Evolutionary conservation across 345 rosid genomes (phyloP).

Genomic region (Aurinia saxatilis): DNA sequence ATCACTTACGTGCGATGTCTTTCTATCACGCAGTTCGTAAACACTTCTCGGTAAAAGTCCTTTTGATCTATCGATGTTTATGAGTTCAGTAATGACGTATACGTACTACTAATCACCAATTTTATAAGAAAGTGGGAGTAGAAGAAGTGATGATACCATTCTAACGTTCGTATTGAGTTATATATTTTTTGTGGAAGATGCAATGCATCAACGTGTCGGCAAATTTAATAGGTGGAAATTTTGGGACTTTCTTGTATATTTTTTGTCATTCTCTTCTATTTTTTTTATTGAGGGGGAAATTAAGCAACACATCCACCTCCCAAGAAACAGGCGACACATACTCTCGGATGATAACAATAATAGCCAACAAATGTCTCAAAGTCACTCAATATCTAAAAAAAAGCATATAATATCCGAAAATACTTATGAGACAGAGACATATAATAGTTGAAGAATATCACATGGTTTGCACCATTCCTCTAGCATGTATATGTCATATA

Average conservation of each 20-base stretch:
- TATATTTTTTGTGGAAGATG: neutral
- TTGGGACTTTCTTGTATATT: neutral
- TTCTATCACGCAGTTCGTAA: no score
- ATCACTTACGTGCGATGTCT: no score
- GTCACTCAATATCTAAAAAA: neutral
- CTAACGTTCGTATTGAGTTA: neutral
- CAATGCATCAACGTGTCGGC: constrained; percentile 18
- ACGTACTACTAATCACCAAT: neutral
- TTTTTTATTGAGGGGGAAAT: neutral
- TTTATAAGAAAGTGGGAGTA: neutral
- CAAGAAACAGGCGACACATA: constrained; percentile 32
- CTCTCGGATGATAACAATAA: constrained; percentile 17
- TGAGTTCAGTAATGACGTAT: no score
- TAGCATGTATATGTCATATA: constrained; percentile 19
- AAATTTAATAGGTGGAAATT: neutral
- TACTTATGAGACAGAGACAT: neutral
- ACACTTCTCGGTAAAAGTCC: no score
- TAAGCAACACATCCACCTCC: constrained; percentile 20
- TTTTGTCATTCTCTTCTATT: neutral
- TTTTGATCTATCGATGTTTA: neutral
- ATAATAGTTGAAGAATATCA: constrained; percentile 1
- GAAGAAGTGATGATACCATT: no score
- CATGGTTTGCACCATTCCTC: constrained; percentile 31
- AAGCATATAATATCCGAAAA: neutral
- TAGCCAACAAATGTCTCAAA: constrained; percentile 25